These are phyloP conservation scores for Nephelium lappaceum DNA, from an alignment of 345 rosid species.

Conservation along the genomic window DNA sequence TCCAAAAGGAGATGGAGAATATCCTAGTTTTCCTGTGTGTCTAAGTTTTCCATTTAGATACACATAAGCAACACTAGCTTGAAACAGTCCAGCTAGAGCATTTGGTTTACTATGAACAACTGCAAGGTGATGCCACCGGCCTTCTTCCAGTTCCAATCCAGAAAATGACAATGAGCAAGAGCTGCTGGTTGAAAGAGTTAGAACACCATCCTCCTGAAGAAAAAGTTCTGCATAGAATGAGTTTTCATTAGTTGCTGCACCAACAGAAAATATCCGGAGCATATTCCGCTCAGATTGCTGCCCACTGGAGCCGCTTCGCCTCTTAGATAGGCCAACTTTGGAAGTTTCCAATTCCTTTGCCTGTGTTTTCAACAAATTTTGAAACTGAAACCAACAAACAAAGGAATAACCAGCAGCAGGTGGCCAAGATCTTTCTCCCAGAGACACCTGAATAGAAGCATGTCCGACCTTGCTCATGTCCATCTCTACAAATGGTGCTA, in stretches of 20 bases:
- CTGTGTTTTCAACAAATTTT: conserved; percentile 64
- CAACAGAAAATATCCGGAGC: conserved; percentile 93
- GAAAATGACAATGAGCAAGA: conserved; percentile 86
- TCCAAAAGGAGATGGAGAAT: conserved; percentile 97
- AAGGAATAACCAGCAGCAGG: conserved; percentile 99
- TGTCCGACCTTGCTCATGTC: conserved; percentile 95
- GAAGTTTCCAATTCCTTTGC: conserved; percentile 62
- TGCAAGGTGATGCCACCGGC: conserved; percentile 99
- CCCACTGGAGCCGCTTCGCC: conserved; percentile 45
- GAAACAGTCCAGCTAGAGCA: conserved; percentile 99
- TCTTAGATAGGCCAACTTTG: conserved; percentile 60
- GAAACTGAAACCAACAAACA: conserved; percentile 97
- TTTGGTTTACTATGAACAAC: conserved; percentile 99
- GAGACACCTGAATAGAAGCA: conserved; percentile 95
- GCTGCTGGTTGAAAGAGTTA: conserved; percentile 97
- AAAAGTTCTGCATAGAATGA: conserved; percentile 88
- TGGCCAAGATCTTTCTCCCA: conserved; percentile 99
- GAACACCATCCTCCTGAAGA: conserved; percentile 89
- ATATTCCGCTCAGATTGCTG: conserved; percentile 63
- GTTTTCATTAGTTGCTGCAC: conserved; percentile 71
- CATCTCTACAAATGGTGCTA: conserved; percentile 97
- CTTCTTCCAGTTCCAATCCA: conserved; percentile 93
- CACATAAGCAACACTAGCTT: conserved; percentile 95
- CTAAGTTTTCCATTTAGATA: conserved; percentile 96
- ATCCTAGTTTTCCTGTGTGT: conserved; percentile 96